Evolutionary conservation across 2,329 filamentous ascomycete genomes (phyloP).

Genomic region (Colletotrichum sp.): DNA sequence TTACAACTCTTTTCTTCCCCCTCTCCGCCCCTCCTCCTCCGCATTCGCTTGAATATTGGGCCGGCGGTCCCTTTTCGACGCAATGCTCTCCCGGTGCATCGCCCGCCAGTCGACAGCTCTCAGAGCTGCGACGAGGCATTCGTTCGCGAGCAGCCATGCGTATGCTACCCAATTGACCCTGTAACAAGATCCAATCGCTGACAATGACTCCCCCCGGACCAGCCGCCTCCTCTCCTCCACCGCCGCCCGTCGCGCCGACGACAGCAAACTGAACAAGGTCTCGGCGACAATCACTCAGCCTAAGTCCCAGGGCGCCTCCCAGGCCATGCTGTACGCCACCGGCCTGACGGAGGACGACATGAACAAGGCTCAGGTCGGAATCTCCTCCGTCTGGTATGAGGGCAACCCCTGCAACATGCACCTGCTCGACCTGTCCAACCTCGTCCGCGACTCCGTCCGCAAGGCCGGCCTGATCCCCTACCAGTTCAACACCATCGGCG

Average conservation of each 20-base stretch:
- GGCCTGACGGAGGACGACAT: slow-evolving; percentile 86
- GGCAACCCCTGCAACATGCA: slow-evolving; percentile 99
- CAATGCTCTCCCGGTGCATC: slow-evolving; percentile 25
- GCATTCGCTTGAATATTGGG: not conserved
- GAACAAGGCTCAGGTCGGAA: slow-evolving; percentile 96
- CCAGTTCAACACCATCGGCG: slow-evolving; percentile 99
- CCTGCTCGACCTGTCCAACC: slow-evolving; percentile 84
- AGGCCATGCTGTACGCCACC: slow-evolving; percentile 98
- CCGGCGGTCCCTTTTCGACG: slow-evolving; percentile 8
- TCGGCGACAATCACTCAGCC: slow-evolving; percentile 90
- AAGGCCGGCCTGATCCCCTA: slow-evolving; percentile 85
- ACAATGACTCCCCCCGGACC: not conserved
- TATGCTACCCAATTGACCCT: slow-evolving; percentile 11
- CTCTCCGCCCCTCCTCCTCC: not conserved
- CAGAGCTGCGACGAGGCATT: slow-evolving; percentile 25
- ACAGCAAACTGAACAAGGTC: slow-evolving; percentile 79
- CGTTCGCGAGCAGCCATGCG: slow-evolving; percentile 23
- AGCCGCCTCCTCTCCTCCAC: slow-evolving; percentile 60
- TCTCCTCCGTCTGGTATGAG: slow-evolving; percentile 97
- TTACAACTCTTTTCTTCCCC: not conserved
- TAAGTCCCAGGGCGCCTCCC: slow-evolving; percentile 96
- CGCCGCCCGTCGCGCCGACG: slow-evolving; percentile 51
- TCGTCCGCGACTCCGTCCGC: slow-evolving; percentile 67
- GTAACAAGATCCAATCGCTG: not conserved
- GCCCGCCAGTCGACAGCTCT: slow-evolving; percentile 26